Percentiles rank a stretch among this genome's conserved stretches.
phyloP scores from a whole-genome alignment of 116 monocot genomes.

The Posidonia oceanica region DNA sequence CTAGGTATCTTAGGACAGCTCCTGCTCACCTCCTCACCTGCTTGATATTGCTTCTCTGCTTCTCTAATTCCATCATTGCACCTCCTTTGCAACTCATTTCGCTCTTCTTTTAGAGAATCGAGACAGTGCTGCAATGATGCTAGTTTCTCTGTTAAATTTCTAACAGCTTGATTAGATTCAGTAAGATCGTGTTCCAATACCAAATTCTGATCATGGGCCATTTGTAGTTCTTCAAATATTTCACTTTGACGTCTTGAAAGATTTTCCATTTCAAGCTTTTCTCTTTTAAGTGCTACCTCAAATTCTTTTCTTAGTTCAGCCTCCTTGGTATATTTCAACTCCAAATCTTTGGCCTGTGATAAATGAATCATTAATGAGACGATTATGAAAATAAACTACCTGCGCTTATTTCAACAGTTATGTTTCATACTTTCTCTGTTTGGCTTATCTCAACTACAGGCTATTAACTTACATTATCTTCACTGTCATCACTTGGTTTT shows the following conservation, averaged over 20 bases:
- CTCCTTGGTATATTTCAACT: constrained; percentile 19
- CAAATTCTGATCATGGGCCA: constrained; percentile 16
- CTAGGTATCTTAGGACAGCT: neutral
- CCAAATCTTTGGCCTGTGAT: constrained; percentile 30
- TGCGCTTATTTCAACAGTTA: neutral
- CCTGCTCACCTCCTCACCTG: constrained; percentile 13
- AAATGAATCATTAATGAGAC: neutral
- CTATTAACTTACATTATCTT: neutral
- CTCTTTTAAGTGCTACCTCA: constrained; percentile 14
- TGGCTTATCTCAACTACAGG: neutral
- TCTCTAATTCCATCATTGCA: constrained; percentile 22
- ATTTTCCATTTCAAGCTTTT: constrained; percentile 19
- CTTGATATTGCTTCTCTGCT: constrained; percentile 19
- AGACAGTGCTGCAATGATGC: constrained; percentile 9
- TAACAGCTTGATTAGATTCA: too few species aligned
- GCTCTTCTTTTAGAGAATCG: constrained; percentile 15
- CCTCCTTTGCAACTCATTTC: constrained; percentile 10
- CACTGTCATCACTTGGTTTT: neutral
- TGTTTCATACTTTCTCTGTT: too few species aligned
- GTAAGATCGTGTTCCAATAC: neutral
- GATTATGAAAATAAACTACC: neutral
- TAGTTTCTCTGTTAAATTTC: too few species aligned
- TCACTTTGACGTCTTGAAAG: constrained; percentile 17
- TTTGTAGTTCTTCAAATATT: constrained; percentile 19
- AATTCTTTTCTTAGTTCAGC: constrained; percentile 27